phyloP scores from a whole-genome alignment of 2,329 filamentous ascomycete genomes.

The Falciphora oryzae region DNA sequence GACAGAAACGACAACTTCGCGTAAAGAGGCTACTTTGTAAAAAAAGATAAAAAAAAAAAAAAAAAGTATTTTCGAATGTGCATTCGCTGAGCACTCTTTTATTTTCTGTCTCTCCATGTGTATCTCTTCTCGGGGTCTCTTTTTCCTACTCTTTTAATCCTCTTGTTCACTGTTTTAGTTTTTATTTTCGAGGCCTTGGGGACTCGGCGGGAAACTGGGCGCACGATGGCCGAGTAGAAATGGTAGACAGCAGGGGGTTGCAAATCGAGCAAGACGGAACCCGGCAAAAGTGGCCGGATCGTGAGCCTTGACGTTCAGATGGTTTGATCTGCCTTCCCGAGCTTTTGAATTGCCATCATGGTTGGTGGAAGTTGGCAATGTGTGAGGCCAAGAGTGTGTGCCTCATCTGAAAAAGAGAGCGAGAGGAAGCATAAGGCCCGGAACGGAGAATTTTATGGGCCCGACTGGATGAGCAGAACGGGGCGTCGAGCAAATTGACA shows the following conservation, averaged over 20 bases:
- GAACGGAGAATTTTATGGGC: neutral
- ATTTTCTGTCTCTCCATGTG: neutral
- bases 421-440: neutral
- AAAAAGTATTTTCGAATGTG: neutral
- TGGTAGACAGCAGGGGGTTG: neutral
- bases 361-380: neutral
- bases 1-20: conserved; percentile 92
- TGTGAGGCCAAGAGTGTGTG: neutral
- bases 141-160: neutral
- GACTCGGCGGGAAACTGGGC: neutral
- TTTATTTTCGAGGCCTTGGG: neutral
- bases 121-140: neutral
- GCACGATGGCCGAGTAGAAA: neutral
- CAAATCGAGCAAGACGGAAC: neutral
- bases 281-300: neutral
- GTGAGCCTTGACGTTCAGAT: conserved; percentile 2
- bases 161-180: neutral
- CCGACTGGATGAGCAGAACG: neutral
- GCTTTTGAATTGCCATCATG: conserved; percentile 5
- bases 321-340: conserved; percentile 7
- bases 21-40: conserved; percentile 39
- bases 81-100: neutral
- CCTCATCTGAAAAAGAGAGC: neutral
- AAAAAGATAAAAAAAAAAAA: no score
- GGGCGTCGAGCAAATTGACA: neutral